These are phyloP conservation scores for Pseudocercospora eumusae DNA, from an alignment of 2,329 filamentous ascomycete species.

Conservation along the genomic window DNA sequence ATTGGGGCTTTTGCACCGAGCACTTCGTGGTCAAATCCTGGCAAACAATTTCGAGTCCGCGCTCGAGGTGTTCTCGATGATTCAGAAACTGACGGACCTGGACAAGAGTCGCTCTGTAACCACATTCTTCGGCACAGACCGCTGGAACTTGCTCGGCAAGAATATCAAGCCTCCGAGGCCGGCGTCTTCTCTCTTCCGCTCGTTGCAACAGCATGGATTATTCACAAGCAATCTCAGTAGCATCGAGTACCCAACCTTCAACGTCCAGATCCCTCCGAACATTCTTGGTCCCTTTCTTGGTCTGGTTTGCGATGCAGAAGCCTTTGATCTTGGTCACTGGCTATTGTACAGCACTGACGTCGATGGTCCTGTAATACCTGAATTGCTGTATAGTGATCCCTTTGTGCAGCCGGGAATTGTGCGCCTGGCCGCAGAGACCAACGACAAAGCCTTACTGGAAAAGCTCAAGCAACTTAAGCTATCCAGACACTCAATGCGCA, in stretches of 20 bases:
- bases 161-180: background rate
- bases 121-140: constrained; percentile 43
- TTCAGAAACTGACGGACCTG: constrained; percentile 47
- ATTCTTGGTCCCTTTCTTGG: constrained; percentile 56
- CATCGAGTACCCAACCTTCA: constrained; percentile 50
- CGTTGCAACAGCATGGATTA: constrained; percentile 31
- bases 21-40: constrained; percentile 44
- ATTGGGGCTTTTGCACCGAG: constrained; percentile 47
- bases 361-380: constrained; percentile 56
- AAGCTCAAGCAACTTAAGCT: constrained; percentile 27
- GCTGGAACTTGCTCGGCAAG: constrained; percentile 9
- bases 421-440: constrained; percentile 55
- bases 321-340: constrained; percentile 55
- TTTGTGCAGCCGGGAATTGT: constrained; percentile 56
- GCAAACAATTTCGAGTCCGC: constrained; percentile 45
- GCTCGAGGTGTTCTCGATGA: constrained; percentile 40
- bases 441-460: constrained; percentile 43
- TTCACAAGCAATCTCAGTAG: constrained; percentile 38
- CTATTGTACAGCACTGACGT: constrained; percentile 55
- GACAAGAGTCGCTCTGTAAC: constrained; percentile 48
- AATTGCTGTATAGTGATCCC: constrained; percentile 49
- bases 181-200: constrained; percentile 16
- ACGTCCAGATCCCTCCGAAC: constrained; percentile 49
- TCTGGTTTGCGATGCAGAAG: constrained; percentile 49
- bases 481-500: constrained; percentile 28